Evolutionary conservation across 768 basidiomycete genomes (phyloP), one percentile per base, ranked within the genome.

Genomic region (Leccinum truebloodii): DNA sequence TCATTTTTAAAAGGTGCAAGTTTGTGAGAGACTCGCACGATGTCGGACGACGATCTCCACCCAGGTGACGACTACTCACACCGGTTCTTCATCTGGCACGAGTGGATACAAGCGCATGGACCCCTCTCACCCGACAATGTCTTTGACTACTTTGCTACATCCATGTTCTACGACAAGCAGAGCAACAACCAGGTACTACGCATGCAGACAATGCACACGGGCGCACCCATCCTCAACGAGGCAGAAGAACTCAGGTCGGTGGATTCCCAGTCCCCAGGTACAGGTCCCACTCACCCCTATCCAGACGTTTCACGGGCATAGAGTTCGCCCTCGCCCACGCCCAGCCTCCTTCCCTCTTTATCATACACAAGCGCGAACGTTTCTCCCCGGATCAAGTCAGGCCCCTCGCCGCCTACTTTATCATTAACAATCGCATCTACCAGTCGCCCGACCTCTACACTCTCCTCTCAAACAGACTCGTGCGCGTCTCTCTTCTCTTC

Each of bases 101-200:
- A 94, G 72, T 94, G 90, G 89, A 86, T 94, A 58, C 87, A 90
- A 86, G 91, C 86, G 5, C 85, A 92, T 63, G 93, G 91, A 4
- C 88, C 88, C 3, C 80, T 95, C 65, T 86, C 88, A 8, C 73
- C 80, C 2, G 84, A 90, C 65, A 91, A 89, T 70, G 92, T 92
- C 54, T 87, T 95, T 63, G 92, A 95, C 58, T 96, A 95, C 78
- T 96, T 96, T 71, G 80, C 89, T 13, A 85, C 85, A 1, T 94
- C 92, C 30, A 94, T 94, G 86, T 95, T 94, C 78, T 96, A 94
- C 72, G 94, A 95, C 76, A 92, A 92, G 74, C 90, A 92, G 75
- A 94, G 90, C 77, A 95, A 89, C 74, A 96, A 96, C 73, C 91
- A 94, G 67, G 87, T 90, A 32, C 78, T 96, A 49, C 88, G 93